Base-by-base conservation (phyloP, 2,329 filamentous ascomycete genomes). In the Talaromyces sp. region DNA sequence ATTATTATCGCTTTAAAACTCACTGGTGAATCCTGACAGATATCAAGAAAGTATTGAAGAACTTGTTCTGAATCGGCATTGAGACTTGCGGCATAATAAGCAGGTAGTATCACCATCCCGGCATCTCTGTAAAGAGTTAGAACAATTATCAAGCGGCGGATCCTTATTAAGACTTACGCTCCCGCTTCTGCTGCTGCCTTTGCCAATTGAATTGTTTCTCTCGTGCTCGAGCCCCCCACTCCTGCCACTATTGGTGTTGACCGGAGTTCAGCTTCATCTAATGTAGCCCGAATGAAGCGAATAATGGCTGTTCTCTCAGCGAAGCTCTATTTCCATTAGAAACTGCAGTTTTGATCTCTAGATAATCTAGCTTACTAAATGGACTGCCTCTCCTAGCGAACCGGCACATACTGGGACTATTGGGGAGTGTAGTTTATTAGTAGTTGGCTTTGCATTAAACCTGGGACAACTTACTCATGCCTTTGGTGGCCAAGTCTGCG, bases 11-110 rank as follows among this genome's bases (percentile, higher is more conserved):
- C 24, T 27, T 27, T 4, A 27, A 5, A 27, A 49, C 50, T 41
- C 51, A 63, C 62, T 22, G 62, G 62, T 22, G 62, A 64, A 10
- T 10, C 60, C 45, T 57, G 49, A 49, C 62, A 64, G 19, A 64
- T 62, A 46, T 64, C 62, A 20, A 60, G 27, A 35, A 62, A 63
- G 43, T 64, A 64, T 51, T 64, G 62, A 32, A 62, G 40, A 3
- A 64, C 56, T 45, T 64, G 62, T 3, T 56, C 51, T 7, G 49
- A n/a, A 32, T 64, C 58, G 14, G 60, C 45, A 20, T 54, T 58
- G 2, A 64, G 55, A 47, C 60, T 64, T 22, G 58, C 62, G 7
- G 62, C 62, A 42, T 64, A 64, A 54, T 64, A 64, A 16, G 60
- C 62, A 29, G 62, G 62, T 17, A 63, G 51, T 43, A 64, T 64